Evolutionary conservation across 208 protist genomes (phyloP), one percentile per base, ranked within the genome.

Genomic region (Phytomonas serpens): DNA sequence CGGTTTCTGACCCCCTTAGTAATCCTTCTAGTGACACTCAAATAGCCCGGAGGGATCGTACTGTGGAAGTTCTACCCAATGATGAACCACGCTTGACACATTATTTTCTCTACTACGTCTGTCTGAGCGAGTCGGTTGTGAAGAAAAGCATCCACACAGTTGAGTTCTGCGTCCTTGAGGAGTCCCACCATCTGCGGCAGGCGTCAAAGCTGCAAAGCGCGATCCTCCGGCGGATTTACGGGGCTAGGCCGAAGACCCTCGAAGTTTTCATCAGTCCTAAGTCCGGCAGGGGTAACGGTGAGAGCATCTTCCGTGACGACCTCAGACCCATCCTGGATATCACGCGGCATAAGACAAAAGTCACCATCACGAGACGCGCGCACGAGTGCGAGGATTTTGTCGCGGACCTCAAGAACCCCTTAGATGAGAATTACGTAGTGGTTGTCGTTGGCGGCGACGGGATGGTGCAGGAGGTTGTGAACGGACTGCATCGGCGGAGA

Each of bases 311-410:
- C 30, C 71, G 82, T n/a, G 68, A 79, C 61, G 57, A 86, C 10
- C 79, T 96, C 27, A 61, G 76, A 2, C 90, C 86, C 3, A 23
- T 93, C 11, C 76, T 96, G 64, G 85, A 89, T 72, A 90, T 93
- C 64, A 83, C 88, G 16, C 79, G 85, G 3, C 90, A 96, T 77
- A 79, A 77, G 16, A 75, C 87, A 29, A 64, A 86, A 42, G 64
- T 77, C 6, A 79, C 78, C 70, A 42, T 90, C 27, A 96, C 90
- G 1, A 73, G 38, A n/a, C 82, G 80, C 37, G 82, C 82, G 27
- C 81, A 87, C 75, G 82, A 96, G 70, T 89, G 84, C 69, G 90
- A 96, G 77, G 87, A 93, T 78, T 93, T 81, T 69, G 64, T 93
- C 40, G 88, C 90, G n/a, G 76, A 93, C 70, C 57, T 86, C 7